Percentiles rank a stretch among this genome's conserved stretches.
Evolutionary conservation across 2,329 filamentous ascomycete genomes (phyloP).

Genomic region (Mariannaea elegans): DNA sequence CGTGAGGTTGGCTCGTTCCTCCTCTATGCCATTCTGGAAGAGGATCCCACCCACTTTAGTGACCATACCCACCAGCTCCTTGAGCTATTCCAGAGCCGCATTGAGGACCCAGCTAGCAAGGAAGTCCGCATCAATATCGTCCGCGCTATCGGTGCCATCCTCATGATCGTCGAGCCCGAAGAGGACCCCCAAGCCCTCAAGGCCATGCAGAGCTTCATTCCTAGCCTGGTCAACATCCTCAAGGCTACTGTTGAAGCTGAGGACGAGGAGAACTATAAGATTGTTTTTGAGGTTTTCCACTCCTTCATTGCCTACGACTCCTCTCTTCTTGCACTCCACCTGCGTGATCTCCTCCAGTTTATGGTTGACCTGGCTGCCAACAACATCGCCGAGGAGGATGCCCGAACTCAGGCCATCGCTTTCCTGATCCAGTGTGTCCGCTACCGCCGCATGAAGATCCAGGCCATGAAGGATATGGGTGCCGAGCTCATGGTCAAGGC

Average conservation of each 20-base stretch:
- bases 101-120: constrained; percentile 87
- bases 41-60: constrained; percentile 83
- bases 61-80: constrained; percentile 85
- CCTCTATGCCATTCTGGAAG: constrained; percentile 90
- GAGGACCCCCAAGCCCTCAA: constrained; percentile 79
- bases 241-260: constrained; percentile 82
- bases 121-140: constrained; percentile 96
- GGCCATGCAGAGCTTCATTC: constrained; percentile 82
- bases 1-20: constrained; percentile 94
- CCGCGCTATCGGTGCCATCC: constrained; percentile 86
- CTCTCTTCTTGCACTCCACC: constrained; percentile 82
- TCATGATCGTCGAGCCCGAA: constrained; percentile 87
- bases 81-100: constrained; percentile 83
- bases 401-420: constrained; percentile 86
- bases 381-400: constrained; percentile 81
- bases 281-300: constrained; percentile 97
- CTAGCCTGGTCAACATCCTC: constrained; percentile 87
- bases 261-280: constrained; percentile 88
- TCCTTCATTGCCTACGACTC: constrained; percentile 91
- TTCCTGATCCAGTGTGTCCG: constrained; percentile 94
- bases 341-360: constrained; percentile 90
- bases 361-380: constrained; percentile 90
- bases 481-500: constrained; percentile 87
- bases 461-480: constrained; percentile 84
- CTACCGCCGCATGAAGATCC: constrained; percentile 95